Conservation (phyloP, 352 stramenopile species). For the Pythium scleroteichum region DNA sequence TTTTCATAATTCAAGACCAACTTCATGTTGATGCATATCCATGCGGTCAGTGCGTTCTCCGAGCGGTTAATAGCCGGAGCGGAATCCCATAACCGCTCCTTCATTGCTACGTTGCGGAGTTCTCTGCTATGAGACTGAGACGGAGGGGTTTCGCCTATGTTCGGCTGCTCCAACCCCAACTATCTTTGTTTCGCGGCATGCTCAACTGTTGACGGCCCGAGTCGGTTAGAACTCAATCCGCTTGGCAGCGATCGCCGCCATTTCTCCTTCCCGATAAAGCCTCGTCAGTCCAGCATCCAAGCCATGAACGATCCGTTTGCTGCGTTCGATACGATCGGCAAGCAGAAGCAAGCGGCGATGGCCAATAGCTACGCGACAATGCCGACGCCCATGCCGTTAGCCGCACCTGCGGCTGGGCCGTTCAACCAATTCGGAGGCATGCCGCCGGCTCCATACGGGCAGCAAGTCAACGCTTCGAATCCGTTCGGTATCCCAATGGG, state of each 20-base stretch:
- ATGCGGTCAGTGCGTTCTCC: too few species aligned
- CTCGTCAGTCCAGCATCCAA: not conserved
- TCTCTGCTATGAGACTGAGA: not conserved
- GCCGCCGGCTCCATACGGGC: conserved; percentile 39
- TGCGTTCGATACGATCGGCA: conserved; percentile 51
- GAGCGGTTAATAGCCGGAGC: too few species aligned
- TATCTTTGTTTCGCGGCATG: not conserved
- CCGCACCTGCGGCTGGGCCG: conserved; percentile 25
- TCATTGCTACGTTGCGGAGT: not conserved
- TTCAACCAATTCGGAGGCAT: conserved; percentile 31
- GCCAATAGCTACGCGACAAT: conserved; percentile 25
- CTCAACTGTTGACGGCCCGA: not conserved
- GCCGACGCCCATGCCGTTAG: conserved; percentile 26
- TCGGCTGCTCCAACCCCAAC: not conserved
- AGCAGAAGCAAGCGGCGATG: conserved; percentile 33
- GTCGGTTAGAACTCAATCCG: not conserved
- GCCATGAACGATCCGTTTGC: conserved; percentile 72
- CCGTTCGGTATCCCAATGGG: conserved; percentile 24
- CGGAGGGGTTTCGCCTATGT: not conserved
- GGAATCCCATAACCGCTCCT: too few species aligned
- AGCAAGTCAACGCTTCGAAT: conserved; percentile 8
- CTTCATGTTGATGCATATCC: too few species aligned
- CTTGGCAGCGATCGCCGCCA: not conserved
- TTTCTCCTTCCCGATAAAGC: conserved; percentile 17
- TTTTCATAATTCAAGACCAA: too few species aligned